A percentile compares a stretch with the other conserved stretches of the same genome.
Evolutionary conservation across 2,329 filamentous ascomycete genomes (phyloP).

Genomic region (Eutypa lata): DNA sequence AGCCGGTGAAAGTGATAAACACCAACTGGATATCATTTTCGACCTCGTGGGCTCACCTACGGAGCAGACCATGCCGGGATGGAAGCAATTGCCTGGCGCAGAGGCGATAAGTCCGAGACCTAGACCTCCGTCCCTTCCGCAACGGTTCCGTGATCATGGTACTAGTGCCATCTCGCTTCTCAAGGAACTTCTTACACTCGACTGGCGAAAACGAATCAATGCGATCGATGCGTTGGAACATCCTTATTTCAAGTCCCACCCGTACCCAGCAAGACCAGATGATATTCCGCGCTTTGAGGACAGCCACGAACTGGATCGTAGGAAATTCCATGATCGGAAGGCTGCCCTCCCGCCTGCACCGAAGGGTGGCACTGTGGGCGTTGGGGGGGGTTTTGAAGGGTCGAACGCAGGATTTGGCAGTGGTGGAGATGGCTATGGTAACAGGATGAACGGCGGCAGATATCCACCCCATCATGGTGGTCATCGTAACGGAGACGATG

Average conservation of each 20-base stretch:
- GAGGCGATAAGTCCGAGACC: conserved; percentile 66
- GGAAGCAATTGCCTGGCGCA: conserved; percentile 76
- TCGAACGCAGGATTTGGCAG: conserved; percentile 50
- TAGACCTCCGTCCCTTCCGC: conserved; percentile 62
- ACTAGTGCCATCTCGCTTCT: conserved; percentile 75
- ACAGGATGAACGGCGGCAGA: conserved; percentile 46
- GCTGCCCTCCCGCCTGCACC: conserved; percentile 84
- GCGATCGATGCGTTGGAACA: conserved; percentile 92
- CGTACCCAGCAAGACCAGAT: conserved; percentile 75
- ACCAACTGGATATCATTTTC: conserved; percentile 93
- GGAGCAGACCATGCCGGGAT: conserved; percentile 90
- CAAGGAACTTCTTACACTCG: conserved; percentile 77
- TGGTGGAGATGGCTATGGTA: conserved; percentile 49
- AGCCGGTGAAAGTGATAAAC: conserved; percentile 79
- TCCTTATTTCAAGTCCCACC: conserved; percentile 79
- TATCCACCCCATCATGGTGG: conserved; percentile 35
- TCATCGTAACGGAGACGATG: conserved; percentile 33
- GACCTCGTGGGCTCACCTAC: conserved; percentile 86
- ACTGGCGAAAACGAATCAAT: conserved; percentile 87
- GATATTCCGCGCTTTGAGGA: conserved; percentile 92
- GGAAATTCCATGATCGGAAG: conserved; percentile 84
- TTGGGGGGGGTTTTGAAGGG: conserved; percentile 55
- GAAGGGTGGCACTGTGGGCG: conserved; percentile 84
- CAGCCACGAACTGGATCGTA: conserved; percentile 92
- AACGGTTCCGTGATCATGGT: conserved; percentile 72